phyloP scores from a whole-genome alignment of 2,329 filamentous ascomycete species.

The Ceratocystiopsis brevicomis region DNA sequence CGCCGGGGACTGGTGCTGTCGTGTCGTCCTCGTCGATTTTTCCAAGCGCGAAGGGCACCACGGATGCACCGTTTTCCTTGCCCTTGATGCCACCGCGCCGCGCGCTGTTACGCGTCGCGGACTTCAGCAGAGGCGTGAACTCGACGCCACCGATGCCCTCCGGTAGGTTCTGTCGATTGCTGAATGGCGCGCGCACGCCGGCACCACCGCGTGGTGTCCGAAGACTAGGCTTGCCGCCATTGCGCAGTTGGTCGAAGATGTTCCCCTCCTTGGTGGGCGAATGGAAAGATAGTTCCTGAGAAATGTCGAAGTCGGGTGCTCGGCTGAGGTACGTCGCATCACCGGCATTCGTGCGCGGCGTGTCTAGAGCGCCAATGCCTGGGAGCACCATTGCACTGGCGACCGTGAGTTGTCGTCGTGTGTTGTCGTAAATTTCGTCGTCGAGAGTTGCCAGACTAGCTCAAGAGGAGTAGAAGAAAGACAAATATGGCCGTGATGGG shows the following conservation, averaged over 20 bases:
- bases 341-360: conserved; percentile 66
- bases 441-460: neutral
- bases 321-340: conserved; percentile 65
- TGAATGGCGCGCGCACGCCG: conserved; percentile 41
- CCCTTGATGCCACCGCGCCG: conserved; percentile 30
- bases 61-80: conserved; percentile 37
- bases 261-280: conserved; percentile 63
- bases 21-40: conserved; percentile 55
- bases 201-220: conserved; percentile 50
- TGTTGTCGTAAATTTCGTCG: conserved; percentile 10
- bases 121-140: conserved; percentile 88
- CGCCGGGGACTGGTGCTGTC: conserved; percentile 35
- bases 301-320: conserved; percentile 60
- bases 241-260: conserved; percentile 55
- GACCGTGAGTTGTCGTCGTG: too few species aligned
- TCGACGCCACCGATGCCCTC: conserved; percentile 49
- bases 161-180: conserved; percentile 53
- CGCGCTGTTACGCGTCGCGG: conserved; percentile 51
- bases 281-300: conserved; percentile 71
- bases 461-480: neutral
- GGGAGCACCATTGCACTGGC: conserved; percentile 37
- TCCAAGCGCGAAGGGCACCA: conserved; percentile 50
- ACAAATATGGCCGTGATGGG: neutral
- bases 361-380: conserved; percentile 52
- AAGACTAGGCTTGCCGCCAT: conserved; percentile 41